phyloP scores from a whole-genome alignment of 2,329 filamentous ascomycete species.

The Dactylellina parvicollis region DNA sequence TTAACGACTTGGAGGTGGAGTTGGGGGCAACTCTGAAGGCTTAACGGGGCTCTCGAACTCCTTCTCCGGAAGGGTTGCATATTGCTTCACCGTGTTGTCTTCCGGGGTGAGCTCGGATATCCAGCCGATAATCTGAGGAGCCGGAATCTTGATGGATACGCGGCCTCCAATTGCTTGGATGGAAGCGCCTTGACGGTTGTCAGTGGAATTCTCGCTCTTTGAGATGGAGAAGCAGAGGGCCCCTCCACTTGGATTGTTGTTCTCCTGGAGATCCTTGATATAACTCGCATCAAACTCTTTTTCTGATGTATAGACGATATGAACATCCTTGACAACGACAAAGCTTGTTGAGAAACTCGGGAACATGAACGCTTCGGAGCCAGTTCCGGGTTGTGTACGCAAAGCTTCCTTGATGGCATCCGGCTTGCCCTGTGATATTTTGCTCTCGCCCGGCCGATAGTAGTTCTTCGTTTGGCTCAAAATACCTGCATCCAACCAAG shows the following conservation, averaged over 20 bases:
- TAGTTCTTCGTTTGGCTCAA: not conserved
- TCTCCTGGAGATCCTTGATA: not conserved
- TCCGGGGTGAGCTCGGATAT: constrained; percentile 1
- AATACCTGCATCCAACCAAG: constrained; percentile 5
- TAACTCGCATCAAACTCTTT: not conserved
- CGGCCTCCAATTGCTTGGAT: not conserved
- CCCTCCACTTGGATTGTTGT: not conserved
- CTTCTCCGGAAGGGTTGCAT: no score
- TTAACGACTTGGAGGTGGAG: no score
- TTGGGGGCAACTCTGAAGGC: no score
- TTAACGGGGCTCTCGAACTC: no score
- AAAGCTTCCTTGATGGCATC: not conserved
- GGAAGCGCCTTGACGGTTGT: not conserved
- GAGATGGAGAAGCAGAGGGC: not conserved
- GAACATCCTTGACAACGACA: constrained; percentile 5
- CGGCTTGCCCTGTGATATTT: not conserved
- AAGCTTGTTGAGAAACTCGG: not conserved
- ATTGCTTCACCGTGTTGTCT: no score
- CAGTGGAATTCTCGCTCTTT: not conserved
- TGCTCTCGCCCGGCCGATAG: not conserved
- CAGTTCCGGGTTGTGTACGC: no score
- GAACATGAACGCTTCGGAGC: no score
- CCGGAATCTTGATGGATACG: not conserved
- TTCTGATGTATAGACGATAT: not conserved
- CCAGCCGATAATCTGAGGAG: constrained; percentile 9